A percentile compares a stretch with the other conserved stretches of the same genome.
These are phyloP conservation scores for Curvularia verruculosa DNA, from an alignment of 2,329 filamentous ascomycete species.

Conservation along the genomic window DNA sequence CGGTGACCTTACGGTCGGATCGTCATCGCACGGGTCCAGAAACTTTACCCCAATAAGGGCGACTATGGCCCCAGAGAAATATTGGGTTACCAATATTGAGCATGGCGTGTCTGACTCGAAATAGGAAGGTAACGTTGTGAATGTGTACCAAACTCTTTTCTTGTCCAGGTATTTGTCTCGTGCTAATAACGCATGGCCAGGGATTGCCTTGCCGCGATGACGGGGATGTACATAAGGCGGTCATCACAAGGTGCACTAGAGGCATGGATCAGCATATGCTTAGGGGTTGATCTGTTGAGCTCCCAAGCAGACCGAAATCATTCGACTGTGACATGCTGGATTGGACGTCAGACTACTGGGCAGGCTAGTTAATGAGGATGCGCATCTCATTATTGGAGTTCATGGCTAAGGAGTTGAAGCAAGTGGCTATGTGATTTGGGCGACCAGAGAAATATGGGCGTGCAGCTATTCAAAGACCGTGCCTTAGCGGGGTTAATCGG, in stretches of 20 bases:
- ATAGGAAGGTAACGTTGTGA: conserved; percentile 2
- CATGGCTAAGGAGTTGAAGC: not conserved
- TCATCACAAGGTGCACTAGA: conserved; percentile 11
- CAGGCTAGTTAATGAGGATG: not conserved
- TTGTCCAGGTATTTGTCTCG: not conserved
- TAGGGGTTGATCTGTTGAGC: conserved; percentile 14
- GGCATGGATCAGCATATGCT: not conserved
- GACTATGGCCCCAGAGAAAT: not conserved
- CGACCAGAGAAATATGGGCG: not conserved
- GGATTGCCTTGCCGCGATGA: not conserved
- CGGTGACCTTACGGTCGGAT: not conserved
- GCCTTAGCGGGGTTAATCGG: conserved; percentile 11
- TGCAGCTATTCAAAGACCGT: conserved; percentile 8
- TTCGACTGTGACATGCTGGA: not conserved
- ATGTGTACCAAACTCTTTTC: not conserved
- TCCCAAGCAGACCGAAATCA: not conserved
- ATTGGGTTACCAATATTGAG: not conserved
- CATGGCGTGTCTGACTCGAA: not conserved
- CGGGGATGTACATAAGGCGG: not conserved
- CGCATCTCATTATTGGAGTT: no score
- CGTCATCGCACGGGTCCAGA: not conserved
- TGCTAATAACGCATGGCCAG: conserved; percentile 6
- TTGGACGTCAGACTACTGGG: not conserved
- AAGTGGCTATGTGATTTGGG: not conserved
- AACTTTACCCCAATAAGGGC: not conserved